Evolutionary conservation across 2,329 filamentous ascomycete species (phyloP).

Genomic region (Bimuria novae-zelandiae): DNA sequence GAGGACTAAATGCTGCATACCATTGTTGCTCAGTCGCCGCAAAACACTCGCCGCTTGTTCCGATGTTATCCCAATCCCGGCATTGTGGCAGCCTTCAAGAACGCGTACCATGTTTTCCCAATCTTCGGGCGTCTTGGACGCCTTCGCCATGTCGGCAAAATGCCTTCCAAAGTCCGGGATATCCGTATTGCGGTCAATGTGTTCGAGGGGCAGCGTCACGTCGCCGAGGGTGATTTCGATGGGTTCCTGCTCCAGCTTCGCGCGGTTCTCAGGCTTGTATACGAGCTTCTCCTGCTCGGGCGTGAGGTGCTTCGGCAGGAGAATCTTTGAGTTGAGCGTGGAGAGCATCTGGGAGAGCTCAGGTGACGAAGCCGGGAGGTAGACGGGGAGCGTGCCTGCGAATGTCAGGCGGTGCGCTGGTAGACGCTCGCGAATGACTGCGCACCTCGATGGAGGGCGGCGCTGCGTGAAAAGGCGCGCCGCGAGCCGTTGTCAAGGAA

Average conservation of each 20-base stretch:
- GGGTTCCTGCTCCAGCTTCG: slow-evolving; percentile 49
- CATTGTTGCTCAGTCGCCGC: slow-evolving; percentile 22
- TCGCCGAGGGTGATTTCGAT: slow-evolving; percentile 49
- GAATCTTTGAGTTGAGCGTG: slow-evolving; percentile 49
- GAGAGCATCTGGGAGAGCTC: slow-evolving; percentile 49
- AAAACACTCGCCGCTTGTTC: slow-evolving; percentile 25
- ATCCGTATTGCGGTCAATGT: slow-evolving; percentile 32
- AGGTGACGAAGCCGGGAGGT: slow-evolving; percentile 47
- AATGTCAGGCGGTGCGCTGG: slow-evolving; percentile 6
- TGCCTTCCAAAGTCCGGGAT: slow-evolving; percentile 20
- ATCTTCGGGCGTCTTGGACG: slow-evolving; percentile 32
- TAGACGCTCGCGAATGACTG: background rate
- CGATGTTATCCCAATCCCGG: slow-evolving; percentile 22
- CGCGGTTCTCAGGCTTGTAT: slow-evolving; percentile 46
- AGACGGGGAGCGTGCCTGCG: slow-evolving; percentile 47
- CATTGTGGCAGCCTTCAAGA: slow-evolving; percentile 37
- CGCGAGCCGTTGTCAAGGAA: slow-evolving; percentile 26
- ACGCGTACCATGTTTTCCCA: slow-evolving; percentile 43
- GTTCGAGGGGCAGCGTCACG: slow-evolving; percentile 40
- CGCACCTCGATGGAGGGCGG: slow-evolving; percentile 30
- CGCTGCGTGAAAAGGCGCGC: slow-evolving; percentile 37
- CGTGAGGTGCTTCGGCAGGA: slow-evolving; percentile 51
- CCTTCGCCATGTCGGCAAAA: slow-evolving; percentile 20
- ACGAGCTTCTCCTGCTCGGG: slow-evolving; percentile 49
- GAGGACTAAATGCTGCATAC: slow-evolving; percentile 34